phyloP scores from a whole-genome alignment of 148 eudicot genomes.

The Mesembryanthemum crystallinum region DNA sequence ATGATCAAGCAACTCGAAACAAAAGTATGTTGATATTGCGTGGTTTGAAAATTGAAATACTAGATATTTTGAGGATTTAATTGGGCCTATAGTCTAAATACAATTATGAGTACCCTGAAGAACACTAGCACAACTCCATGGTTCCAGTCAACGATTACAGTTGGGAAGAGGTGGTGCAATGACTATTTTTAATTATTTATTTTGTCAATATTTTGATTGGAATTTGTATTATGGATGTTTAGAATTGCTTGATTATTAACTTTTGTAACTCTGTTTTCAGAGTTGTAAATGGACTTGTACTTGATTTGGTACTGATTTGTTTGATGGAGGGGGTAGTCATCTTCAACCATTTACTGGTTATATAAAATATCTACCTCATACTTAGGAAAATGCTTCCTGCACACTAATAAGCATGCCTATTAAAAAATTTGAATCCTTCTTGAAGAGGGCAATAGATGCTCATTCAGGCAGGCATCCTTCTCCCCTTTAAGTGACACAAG shows the following conservation, averaged over 20 bases:
- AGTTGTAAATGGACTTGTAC: background rate
- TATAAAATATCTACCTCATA: background rate
- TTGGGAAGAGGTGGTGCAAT: background rate
- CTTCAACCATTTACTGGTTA: background rate
- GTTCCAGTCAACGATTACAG: background rate
- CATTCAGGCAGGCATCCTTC: background rate
- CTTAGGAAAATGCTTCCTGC: background rate
- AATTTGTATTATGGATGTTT: background rate
- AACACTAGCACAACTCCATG: background rate
- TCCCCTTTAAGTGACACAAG: background rate
- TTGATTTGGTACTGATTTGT: background rate
- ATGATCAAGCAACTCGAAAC: conserved; percentile 16
- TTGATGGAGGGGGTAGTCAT: background rate
- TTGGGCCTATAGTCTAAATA: background rate
- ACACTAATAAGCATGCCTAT: background rate
- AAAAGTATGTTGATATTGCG: background rate
- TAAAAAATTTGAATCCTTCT: background rate
- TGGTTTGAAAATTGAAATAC: background rate
- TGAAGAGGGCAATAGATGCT: background rate
- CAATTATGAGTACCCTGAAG: background rate
- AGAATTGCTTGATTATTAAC: background rate
- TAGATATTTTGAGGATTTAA: background rate
- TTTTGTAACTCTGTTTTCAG: background rate
- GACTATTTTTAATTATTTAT: no score
- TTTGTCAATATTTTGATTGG: no score